Conservation (phyloP, 495 filamentous ascomycete genomes). For the Corynascus novoguineensis region DNA sequence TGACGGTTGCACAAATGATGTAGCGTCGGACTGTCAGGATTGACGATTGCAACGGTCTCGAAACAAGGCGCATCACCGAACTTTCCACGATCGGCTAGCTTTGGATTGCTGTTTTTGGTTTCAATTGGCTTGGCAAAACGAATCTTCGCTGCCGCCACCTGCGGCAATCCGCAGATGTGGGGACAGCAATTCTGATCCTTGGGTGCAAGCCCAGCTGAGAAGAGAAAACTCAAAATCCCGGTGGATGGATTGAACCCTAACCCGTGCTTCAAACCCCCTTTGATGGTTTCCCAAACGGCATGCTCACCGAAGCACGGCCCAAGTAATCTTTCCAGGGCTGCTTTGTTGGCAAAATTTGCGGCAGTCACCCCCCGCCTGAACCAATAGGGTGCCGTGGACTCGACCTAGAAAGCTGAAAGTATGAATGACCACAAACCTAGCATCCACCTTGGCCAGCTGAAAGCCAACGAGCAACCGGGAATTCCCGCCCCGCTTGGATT, state of each 20-base stretch:
- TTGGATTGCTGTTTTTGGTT: background rate
- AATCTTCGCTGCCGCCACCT: background rate
- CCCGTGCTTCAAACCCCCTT: background rate
- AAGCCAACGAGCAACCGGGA: background rate
- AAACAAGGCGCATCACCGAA: constrained; percentile 9
- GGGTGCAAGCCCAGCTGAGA: background rate
- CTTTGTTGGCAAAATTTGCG: background rate
- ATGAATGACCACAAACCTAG: background rate
- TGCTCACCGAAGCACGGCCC: background rate
- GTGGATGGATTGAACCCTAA: background rate
- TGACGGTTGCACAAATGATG: constrained; percentile 8
- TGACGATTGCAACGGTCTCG: background rate
- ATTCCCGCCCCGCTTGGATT: background rate
- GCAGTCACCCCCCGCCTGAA: no score
- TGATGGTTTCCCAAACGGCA: background rate
- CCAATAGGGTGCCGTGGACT: constrained; percentile 1
- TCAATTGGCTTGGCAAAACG: constrained; percentile 6
- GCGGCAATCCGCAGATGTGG: background rate
- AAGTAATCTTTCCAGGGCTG: background rate
- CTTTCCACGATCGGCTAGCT: background rate
- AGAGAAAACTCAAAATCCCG: background rate
- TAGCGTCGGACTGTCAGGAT: background rate
- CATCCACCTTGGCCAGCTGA: constrained; percentile 14
- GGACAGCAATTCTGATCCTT: background rate
- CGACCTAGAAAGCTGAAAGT: constrained; percentile 9